Evolutionary conservation across 495 filamentous ascomycete species (phyloP), one percentile per base, ranked within the genome.

Genomic region (Acidomyces sp.): DNA sequence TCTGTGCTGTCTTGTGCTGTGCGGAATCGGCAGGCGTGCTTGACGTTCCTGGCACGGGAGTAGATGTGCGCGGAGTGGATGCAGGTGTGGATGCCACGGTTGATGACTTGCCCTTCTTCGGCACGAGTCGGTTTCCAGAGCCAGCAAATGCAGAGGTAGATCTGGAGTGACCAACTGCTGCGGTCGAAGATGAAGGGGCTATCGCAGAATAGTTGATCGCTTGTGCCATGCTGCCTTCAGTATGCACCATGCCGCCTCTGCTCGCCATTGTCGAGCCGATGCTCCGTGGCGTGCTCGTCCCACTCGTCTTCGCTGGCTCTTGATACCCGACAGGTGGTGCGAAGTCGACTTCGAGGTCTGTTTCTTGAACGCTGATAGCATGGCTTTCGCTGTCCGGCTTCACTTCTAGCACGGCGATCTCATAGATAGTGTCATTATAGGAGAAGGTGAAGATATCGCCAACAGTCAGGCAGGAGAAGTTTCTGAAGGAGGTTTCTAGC

Each of bases 191-290:
- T 11, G 76, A 76, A 0, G 90, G 90, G 0, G 84, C 81, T 49
- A 97, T 94, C n/a, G 87, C 74, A 29, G 83, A 74, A 57, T 96
- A 97, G 64, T 95, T 95, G 64, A 97, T 94, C 12, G 85, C 72
- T 55, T 93, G 84, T 2, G 92, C 87, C 90, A 97, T 97, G 21
- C 79, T 85, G 5, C 90, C 90, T 34, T 54, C 46, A 30, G 66
- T 72, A 54, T 92, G 82, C 43, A 93, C 55, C 26, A 80, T 57
- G 6, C 84, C 85, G 12, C 82, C 82, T 6, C 69, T 74, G 16
- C 64, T 63, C 22, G 63, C 65, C 21, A 67, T 58, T 9, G 60
- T 55, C 3, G 56, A 56, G 36, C 66, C 71, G 28, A 72, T 72
- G 39, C 80, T 85, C 0, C 82, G 73, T 6, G 75, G 75, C 15